These are phyloP conservation scores for Xylaria sp. DNA, from an alignment of 2,329 filamentous ascomycete genomes.

Conservation along the genomic window DNA sequence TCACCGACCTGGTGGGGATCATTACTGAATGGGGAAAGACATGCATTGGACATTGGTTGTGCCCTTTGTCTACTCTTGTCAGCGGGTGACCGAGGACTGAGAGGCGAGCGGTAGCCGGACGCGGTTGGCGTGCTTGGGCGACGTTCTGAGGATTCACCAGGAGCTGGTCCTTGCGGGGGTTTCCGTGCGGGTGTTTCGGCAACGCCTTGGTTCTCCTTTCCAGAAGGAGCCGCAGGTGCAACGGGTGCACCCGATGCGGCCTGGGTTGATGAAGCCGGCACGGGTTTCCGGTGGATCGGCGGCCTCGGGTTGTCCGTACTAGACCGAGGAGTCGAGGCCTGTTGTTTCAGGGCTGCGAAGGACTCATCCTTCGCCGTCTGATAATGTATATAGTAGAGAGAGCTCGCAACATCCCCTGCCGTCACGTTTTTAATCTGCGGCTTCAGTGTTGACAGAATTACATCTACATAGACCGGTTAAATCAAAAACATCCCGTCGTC, in stretches of 20 bases:
- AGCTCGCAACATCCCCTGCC: conserved; percentile 77
- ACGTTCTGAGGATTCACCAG: not conserved
- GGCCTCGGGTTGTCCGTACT: conserved; percentile 41
- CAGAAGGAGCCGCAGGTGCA: conserved; percentile 12
- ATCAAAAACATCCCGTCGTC: not conserved
- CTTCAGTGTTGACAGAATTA: conserved; percentile 87
- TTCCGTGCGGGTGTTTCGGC: conserved; percentile 14
- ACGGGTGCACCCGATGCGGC: conserved; percentile 14
- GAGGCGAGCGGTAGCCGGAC: conserved; percentile 20
- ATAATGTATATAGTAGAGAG: conserved; percentile 86
- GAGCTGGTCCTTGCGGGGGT: conserved; percentile 8
- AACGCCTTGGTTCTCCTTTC: conserved; percentile 25
- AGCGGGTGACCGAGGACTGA: conserved; percentile 18
- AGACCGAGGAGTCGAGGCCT: conserved; percentile 35
- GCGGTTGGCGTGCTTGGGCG: not conserved
- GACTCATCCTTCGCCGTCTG: conserved; percentile 55
- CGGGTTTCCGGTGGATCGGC: conserved; percentile 48
- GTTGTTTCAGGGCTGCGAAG: conserved; percentile 30
- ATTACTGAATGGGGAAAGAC: conserved; percentile 10
- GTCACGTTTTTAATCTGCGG: conserved; percentile 86
- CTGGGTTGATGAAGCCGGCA: conserved; percentile 31
- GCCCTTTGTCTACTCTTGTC: conserved; percentile 9
- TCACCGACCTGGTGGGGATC: conserved; percentile 11
- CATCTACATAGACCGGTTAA: conserved; percentile 50
- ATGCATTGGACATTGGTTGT: conserved; percentile 11